These are phyloP conservation scores for Phytophthora pini DNA, from an alignment of 352 stramenopile species.

Conservation along the genomic window DNA sequence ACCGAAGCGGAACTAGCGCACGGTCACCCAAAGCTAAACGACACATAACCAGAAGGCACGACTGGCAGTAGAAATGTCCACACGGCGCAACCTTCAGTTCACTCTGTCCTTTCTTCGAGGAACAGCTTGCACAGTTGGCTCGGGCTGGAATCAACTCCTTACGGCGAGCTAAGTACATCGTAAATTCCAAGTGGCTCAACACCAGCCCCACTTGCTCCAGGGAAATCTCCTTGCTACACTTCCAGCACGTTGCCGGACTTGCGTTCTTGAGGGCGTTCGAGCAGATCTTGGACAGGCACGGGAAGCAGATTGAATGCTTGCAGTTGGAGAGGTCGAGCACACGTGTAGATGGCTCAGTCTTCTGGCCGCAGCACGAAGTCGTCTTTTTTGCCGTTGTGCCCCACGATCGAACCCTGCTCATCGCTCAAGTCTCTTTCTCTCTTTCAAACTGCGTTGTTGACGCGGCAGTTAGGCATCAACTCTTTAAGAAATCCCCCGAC, in stretches of 20 bases:
- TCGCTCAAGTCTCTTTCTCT: not conserved
- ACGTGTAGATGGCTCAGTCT: not conserved
- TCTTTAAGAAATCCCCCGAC: not conserved
- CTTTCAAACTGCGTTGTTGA: slow-evolving; percentile 26
- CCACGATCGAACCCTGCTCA: slow-evolving; percentile 6
- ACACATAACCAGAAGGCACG: slow-evolving; percentile 68
- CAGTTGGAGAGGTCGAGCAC: slow-evolving; percentile 26
- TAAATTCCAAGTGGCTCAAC: slow-evolving; percentile 25
- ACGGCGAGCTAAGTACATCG: slow-evolving; percentile 24
- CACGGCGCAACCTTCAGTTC: slow-evolving; percentile 51
- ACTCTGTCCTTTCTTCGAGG: slow-evolving; percentile 18
- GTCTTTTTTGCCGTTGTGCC: slow-evolving; percentile 5
- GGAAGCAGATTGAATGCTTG: slow-evolving; percentile 23
- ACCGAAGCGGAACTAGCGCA: slow-evolving; percentile 66
- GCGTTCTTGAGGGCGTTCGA: slow-evolving; percentile 17
- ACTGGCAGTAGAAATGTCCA: slow-evolving; percentile 64
- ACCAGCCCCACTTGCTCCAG: slow-evolving; percentile 30
- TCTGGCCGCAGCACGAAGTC: slow-evolving; percentile 23
- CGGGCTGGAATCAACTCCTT: slow-evolving; percentile 1
- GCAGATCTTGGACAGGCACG: slow-evolving; percentile 31
- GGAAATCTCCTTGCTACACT: slow-evolving; percentile 34
- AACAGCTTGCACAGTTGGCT: slow-evolving; percentile 53
- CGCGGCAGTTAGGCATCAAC: slow-evolving; percentile 12
- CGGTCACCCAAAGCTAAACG: slow-evolving; percentile 64
- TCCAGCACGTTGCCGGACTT: slow-evolving; percentile 15